Conservation (phyloP, 306 rosid genomes). For the Hippophae tibetana region DNA sequence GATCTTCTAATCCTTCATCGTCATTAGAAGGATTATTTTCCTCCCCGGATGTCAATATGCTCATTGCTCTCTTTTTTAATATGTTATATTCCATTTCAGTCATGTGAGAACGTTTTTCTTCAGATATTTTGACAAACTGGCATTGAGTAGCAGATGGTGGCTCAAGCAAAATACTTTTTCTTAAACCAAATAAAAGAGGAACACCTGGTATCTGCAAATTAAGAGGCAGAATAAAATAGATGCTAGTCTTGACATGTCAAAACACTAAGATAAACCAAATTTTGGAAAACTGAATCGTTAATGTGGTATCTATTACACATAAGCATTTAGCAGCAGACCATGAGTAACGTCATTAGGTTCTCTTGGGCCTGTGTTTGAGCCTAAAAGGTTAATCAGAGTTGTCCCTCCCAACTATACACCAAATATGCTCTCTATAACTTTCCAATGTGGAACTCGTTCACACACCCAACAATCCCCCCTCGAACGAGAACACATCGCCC, state of each 20-base stretch:
- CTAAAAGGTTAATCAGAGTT: no score
- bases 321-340: no score
- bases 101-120: slow-evolving; percentile 54
- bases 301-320: no score
- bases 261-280: no score
- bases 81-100: slow-evolving; percentile 31
- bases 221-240: neutral
- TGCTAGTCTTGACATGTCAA: neutral
- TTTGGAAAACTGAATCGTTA: no score
- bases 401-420: no score
- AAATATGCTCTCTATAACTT: no score
- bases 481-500: no score
- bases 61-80: slow-evolving; percentile 24
- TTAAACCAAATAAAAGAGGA: slow-evolving; percentile 56
- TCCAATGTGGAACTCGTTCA: no score
- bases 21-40: slow-evolving; percentile 22
- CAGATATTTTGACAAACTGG: slow-evolving; percentile 48
- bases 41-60: slow-evolving; percentile 18
- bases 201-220: slow-evolving; percentile 66
- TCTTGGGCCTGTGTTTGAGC: no score
- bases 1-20: slow-evolving; percentile 30
- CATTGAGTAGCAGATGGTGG: slow-evolving; percentile 50
- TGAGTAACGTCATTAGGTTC: no score
- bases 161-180: slow-evolving; percentile 66
- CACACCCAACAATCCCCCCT: no score